Evolutionary conservation across 768 basidiomycete species (phyloP).

Genomic region (Suillus weaverae): DNA sequence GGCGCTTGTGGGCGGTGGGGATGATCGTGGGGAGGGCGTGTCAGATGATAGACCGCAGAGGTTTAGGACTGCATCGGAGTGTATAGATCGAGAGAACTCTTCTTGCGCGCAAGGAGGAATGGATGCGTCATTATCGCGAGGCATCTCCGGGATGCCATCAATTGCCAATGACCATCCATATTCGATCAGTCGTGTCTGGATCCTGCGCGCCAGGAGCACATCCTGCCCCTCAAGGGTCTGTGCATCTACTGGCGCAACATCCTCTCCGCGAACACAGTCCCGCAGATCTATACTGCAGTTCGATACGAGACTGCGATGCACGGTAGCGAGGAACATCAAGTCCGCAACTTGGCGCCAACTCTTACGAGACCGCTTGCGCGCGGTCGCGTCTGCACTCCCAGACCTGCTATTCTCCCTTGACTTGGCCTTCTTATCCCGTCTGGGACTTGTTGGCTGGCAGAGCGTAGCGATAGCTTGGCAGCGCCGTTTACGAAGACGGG

Average conservation of each 20-base stretch:
- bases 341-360: constrained; percentile 33
- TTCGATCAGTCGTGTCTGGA: constrained; percentile 32
- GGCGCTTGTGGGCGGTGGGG: constrained; percentile 13
- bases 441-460: constrained; percentile 18
- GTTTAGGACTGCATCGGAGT: constrained; percentile 23
- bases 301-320: constrained; percentile 35
- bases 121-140: not conserved
- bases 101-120: constrained; percentile 3
- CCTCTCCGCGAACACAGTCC: constrained; percentile 15
- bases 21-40: constrained; percentile 5
- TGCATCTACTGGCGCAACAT: constrained; percentile 6
- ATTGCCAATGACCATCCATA: constrained; percentile 26
- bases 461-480: constrained; percentile 33
- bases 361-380: constrained; percentile 34
- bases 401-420: constrained; percentile 9
- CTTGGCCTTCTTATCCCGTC: constrained; percentile 2
- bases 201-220: constrained; percentile 30
- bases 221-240: constrained; percentile 32
- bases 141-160: not conserved
- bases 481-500: constrained; percentile 32
- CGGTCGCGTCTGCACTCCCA: not conserved
- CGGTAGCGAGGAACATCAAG: constrained; percentile 35
- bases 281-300: constrained; percentile 5
- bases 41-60: not conserved
- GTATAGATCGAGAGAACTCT: not conserved